Evolutionary conservation across 2,329 filamentous ascomycete species (phyloP).

Genomic region (Hymenotorrendiella dingleyae): DNA sequence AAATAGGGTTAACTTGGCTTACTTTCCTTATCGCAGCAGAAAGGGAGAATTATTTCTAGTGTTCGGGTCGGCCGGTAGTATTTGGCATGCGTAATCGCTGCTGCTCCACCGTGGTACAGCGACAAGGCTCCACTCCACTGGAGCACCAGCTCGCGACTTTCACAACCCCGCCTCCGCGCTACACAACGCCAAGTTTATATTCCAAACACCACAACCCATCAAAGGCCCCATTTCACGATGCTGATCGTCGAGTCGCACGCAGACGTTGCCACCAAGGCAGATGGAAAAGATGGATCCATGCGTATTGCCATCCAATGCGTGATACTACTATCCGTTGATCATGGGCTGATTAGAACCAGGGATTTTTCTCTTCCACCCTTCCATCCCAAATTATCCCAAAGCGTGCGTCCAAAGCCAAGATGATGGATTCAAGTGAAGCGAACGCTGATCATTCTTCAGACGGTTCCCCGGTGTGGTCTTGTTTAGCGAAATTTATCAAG

Average conservation of each 20-base stretch:
- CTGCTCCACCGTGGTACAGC: too few species aligned
- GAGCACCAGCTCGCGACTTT: too few species aligned
- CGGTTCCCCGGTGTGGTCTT: constrained; percentile 80
- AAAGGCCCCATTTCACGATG: constrained; percentile 43
- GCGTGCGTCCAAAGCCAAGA: constrained; percentile 48
- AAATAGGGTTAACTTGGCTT: too few species aligned
- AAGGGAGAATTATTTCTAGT: too few species aligned
- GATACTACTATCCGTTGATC: background rate
- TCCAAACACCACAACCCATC: too few species aligned
- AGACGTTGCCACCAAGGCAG: constrained; percentile 54
- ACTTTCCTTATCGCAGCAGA: too few species aligned
- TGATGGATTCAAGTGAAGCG: background rate
- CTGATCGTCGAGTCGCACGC: constrained; percentile 52
- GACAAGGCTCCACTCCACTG: too few species aligned
- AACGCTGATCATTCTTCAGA: constrained; percentile 32
- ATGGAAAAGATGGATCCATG: constrained; percentile 48
- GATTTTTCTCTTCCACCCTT: constrained; percentile 84
- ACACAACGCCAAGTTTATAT: too few species aligned
- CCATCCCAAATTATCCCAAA: constrained; percentile 77
- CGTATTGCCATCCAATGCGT: constrained; percentile 33
- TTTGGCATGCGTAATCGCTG: too few species aligned
- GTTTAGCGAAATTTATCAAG: constrained; percentile 95
- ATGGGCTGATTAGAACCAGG: constrained; percentile 44
- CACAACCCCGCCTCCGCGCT: too few species aligned
- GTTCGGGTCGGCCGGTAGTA: too few species aligned